Evolutionary conservation across 2,329 filamentous ascomycete genomes (phyloP), one percentile per base, ranked within the genome.

Genomic region (Microthyrium microscopicum): DNA sequence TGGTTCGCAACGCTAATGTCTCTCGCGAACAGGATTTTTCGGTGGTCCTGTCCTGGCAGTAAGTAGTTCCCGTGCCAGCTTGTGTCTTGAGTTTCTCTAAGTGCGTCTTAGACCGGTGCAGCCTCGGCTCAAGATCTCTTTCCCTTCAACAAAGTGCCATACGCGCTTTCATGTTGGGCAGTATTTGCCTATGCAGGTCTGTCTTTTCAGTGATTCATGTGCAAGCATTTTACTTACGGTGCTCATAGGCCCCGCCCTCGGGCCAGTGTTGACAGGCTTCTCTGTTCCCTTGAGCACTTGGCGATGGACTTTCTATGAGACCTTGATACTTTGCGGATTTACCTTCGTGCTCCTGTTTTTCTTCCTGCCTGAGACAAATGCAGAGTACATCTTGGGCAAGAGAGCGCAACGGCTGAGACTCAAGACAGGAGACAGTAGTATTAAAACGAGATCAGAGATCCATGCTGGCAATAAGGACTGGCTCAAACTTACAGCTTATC

Each of bases 301-400:
- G 36, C 20, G 36, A 26, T 39, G 36, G 36, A 20, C 34, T 19
- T 17, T 36, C 19, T 39, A 29, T 19, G 36, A 39, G 34, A 31
- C 22, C 2, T 17, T 39, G 6, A 28, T 26, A 8, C 15, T 39
- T 11, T 20, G 26, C 6, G 36, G 36, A 6, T 29, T 26, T 19
- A 33, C 22, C 13, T 39, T 31, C 8, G 6, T 37, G 16, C 16
- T 36, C 3, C 7, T 36, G 5, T 39, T 39, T 29, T 27, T 39
- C 18, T 37, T 30, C 26, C 21, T 39, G 8, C 36, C 36, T 13
- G 36, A 39, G 29, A 39, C 36, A 7, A 31, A 22, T 15, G 18
- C 36, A 5, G 26, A 31, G 17, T 28, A 36, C 27, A 36, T 39
- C 12, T 29, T 39, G 4, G 17, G 18, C 21, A 35, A 29, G 19